Conservation (phyloP, 495 filamentous ascomycete species). For the Lophiotrema nucula region DNA sequence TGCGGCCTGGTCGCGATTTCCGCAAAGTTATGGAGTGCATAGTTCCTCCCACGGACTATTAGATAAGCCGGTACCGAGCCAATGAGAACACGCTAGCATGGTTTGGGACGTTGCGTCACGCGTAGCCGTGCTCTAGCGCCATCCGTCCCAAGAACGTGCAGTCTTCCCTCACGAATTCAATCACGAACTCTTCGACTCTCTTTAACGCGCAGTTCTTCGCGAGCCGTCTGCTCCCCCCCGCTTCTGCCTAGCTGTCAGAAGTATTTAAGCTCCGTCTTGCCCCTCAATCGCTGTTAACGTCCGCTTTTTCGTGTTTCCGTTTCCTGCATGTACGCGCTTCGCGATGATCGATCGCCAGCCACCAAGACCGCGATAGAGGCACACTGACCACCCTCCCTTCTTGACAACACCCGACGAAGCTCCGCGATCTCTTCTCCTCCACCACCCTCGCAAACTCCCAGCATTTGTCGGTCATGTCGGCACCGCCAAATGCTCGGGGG, state of each 20-base stretch:
- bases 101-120: background rate
- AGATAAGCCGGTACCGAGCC: no score
- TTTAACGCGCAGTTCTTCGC: no score
- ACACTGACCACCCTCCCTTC: conserved; percentile 22
- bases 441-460: no score
- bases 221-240: no score
- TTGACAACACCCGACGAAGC: background rate
- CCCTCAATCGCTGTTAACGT: background rate
- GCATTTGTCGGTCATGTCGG: conserved; percentile 30
- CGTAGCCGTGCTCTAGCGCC: background rate
- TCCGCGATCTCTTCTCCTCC: background rate
- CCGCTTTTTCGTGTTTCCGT: background rate
- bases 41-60: no score
- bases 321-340: conserved; percentile 12
- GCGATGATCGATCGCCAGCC: conserved; percentile 25
- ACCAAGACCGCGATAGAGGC: conserved; percentile 22
- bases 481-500: conserved; percentile 26
- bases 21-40: no score
- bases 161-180: background rate
- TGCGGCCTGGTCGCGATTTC: no score
- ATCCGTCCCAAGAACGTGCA: background rate
- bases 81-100: no score
- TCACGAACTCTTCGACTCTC: background rate
- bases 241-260: no score
- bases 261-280: no score